Percentiles rank a stretch among this genome's conserved stretches.
Conservation (phyloP, 1,139 yeast genomes). For the Kodamaea plutei region DNA sequence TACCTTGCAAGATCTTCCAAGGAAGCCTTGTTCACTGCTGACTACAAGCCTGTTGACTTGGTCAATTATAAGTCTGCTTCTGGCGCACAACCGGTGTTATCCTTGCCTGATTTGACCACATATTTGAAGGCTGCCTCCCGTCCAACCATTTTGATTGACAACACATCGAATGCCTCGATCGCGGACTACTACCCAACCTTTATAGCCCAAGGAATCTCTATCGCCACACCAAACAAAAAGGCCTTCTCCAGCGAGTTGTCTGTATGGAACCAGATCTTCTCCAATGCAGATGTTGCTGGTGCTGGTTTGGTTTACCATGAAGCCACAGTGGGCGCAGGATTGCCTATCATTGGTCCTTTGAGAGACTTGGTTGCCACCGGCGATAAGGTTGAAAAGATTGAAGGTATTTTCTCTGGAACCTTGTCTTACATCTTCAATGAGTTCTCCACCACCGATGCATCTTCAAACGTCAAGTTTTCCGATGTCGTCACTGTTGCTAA, state of each 20-base stretch:
- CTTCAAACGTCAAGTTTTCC: conserved; percentile 66
- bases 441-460: conserved; percentile 66
- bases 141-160: conserved; percentile 86
- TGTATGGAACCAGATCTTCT: conserved; percentile 74
- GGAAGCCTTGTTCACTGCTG: conserved; percentile 62
- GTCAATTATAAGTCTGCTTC: conserved; percentile 54
- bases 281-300: conserved; percentile 42
- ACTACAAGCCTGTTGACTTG: conserved; percentile 68
- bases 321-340: conserved; percentile 99
- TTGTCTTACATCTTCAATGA: conserved; percentile 94
- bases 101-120: conserved; percentile 53
- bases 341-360: conserved; percentile 86
- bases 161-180: conserved; percentile 78
- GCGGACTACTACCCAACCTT: conserved; percentile 77
- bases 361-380: conserved; percentile 88
- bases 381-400: conserved; percentile 83
- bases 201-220: conserved; percentile 73
- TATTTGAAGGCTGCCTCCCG: conserved; percentile 61
- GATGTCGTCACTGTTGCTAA: conserved; percentile 88
- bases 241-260: conserved; percentile 82
- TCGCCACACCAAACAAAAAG: conserved; percentile 97
- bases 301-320: conserved; percentile 93
- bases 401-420: conserved; percentile 96
- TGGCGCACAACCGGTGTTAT: conserved; percentile 43
- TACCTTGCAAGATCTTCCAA: conserved; percentile 69